phyloP scores from a whole-genome alignment of 164 flowering plant genomes.

The Euptelea pleiosperma region DNA sequence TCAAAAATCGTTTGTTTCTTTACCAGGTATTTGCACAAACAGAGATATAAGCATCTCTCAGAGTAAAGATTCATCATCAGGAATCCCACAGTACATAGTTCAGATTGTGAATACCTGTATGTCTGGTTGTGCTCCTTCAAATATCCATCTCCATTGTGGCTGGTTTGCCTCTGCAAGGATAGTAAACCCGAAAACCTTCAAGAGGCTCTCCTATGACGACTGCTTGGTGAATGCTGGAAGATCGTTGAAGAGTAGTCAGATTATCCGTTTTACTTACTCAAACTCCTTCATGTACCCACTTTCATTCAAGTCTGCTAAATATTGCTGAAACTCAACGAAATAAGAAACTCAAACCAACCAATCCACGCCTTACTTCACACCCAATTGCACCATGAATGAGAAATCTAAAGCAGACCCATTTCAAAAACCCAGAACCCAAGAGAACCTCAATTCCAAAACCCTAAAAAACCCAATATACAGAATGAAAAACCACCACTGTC shows the following conservation, averaged over 20 bases:
- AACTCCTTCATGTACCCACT: slow-evolving; percentile 70
- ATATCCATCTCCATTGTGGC: slow-evolving; percentile 62
- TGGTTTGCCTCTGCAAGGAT: slow-evolving; percentile 69
- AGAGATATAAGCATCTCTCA: slow-evolving; percentile 67
- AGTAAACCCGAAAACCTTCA: slow-evolving; percentile 55
- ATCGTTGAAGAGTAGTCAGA: slow-evolving; percentile 41
- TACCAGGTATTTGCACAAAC: slow-evolving; percentile 39
- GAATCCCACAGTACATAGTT: slow-evolving; percentile 59
- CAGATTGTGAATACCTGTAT: slow-evolving; percentile 60
- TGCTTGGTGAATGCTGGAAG: slow-evolving; percentile 60
- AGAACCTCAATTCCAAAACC: slow-evolving; percentile 5
- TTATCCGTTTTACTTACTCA: slow-evolving; percentile 50
- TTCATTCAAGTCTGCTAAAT: slow-evolving; percentile 53
- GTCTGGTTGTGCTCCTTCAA: slow-evolving; percentile 47
- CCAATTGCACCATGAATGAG: slow-evolving; percentile 1
- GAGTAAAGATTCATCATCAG: slow-evolving; percentile 45
- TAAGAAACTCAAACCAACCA: too few relatives aligned
- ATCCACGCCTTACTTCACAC: not conserved
- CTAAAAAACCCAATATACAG: not conserved
- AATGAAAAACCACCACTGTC: not conserved
- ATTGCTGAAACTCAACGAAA: slow-evolving; percentile 34
- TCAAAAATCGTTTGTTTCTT: not conserved
- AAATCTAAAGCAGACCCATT: not conserved
- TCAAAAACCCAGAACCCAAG: not conserved
- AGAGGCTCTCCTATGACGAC: slow-evolving; percentile 57